Conservation (phyloP, 345 rosid genomes). For the Hibiscus syriacus region DNA sequence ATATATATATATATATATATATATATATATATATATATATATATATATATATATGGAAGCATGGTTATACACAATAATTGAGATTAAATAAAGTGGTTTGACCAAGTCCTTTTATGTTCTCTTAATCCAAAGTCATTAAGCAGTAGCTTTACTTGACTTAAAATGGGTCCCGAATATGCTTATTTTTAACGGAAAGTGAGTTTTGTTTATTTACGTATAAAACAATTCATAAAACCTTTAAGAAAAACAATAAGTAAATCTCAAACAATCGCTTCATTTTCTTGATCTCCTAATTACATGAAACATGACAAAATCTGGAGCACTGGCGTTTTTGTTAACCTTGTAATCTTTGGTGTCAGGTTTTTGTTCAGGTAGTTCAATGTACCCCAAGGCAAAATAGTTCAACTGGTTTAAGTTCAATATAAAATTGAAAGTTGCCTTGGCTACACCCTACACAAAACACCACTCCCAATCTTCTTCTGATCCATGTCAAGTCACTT, state of each 20-base stretch:
- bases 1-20: no score
- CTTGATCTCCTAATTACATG: neutral
- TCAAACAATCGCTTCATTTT: neutral
- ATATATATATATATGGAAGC: no score
- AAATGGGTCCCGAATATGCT: neutral
- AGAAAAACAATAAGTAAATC: neutral
- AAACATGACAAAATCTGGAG: neutral
- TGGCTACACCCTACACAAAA: neutral
- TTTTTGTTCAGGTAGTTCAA: neutral
- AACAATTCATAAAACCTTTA: neutral
- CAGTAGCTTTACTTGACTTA: neutral
- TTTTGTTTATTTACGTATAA: neutral
- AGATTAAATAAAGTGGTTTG: neutral
- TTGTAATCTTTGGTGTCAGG: conserved; percentile 3
- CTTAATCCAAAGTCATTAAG: neutral
- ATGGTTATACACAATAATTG: neutral
- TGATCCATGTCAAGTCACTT: neutral
- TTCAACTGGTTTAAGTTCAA: neutral
- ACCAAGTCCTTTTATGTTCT: neutral
- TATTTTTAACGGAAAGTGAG: neutral
- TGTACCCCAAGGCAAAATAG: neutral
- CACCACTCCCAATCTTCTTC: neutral
- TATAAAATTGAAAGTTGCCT: conserved; percentile 8
- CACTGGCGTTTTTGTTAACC: neutral
- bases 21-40: no score